phyloP scores from a whole-genome alignment of 2,329 filamentous ascomycete genomes.

The Westerdykella ornata region DNA sequence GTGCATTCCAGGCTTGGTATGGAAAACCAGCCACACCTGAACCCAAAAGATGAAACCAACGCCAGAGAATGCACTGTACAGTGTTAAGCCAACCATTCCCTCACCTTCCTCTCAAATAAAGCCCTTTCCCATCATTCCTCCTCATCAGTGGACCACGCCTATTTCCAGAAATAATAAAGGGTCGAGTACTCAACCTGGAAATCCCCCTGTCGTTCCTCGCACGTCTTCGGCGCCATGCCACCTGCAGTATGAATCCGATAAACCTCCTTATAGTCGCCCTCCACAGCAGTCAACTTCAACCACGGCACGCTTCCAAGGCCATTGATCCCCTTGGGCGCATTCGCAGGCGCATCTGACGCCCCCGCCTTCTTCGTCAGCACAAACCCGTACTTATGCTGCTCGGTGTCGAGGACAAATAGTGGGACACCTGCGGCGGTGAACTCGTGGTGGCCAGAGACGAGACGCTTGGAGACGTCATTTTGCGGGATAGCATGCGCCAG shows the following conservation, averaged over 20 bases:
- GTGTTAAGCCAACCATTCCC: too few species aligned
- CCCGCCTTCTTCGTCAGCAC: conserved; percentile 59
- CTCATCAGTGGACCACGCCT: not conserved
- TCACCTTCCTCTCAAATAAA: too few species aligned
- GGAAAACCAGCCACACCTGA: too few species aligned
- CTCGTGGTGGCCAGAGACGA: conserved; percentile 71
- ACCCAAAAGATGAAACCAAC: too few species aligned
- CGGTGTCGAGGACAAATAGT: conserved; percentile 69
- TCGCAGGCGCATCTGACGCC: conserved; percentile 55
- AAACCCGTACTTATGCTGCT: conserved; percentile 48
- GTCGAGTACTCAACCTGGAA: conserved; percentile 78
- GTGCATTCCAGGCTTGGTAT: too few species aligned
- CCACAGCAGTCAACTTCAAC: conserved; percentile 59
- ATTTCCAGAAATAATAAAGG: conserved; percentile 61
- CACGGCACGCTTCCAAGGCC: conserved; percentile 64
- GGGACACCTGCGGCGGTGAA: conserved; percentile 66
- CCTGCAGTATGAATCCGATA: conserved; percentile 82
- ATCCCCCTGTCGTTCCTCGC: conserved; percentile 53
- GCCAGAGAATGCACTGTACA: too few species aligned
- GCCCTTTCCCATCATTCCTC: not conserved
- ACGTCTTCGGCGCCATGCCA: conserved; percentile 67
- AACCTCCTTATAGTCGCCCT: conserved; percentile 58
- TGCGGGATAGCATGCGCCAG: conserved; percentile 57
- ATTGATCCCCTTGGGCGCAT: conserved; percentile 52
- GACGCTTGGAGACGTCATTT: conserved; percentile 49